Evolutionary conservation across 805 yeast genomes (phyloP), one percentile per base, ranked within the genome.

Genomic region (Zygosaccharomyces bailii): DNA sequence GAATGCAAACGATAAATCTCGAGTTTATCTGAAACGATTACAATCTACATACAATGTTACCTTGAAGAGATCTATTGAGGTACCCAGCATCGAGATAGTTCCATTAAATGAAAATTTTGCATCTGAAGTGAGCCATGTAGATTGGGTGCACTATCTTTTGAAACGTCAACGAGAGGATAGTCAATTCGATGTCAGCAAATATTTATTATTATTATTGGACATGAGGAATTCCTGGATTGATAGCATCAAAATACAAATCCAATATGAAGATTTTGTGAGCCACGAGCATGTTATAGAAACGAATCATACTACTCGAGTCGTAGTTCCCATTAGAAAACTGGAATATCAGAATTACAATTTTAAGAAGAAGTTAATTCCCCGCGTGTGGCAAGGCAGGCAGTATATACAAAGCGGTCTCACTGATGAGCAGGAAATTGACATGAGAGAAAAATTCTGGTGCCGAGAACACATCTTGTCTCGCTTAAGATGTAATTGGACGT

Each of bases 211-310:
- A 43, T 72, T 87, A 1, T 56, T 91, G 10, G 98, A 93, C 60
- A 65, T 93, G 45, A 75, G 88, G 51, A 91, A 93, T 60, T 73
- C 85, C 2, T 90, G 96, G 93, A 72, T 76, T 5, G 82, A 81
- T 39, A 74, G 75, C 21, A 63, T 78, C 46, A 53, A 58, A 6
- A 57, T 72, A 3, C 53, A 63, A 2, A 46, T 76, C 8, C 51
- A 53, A 1, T 70, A 68, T 47, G 63, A 63, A 13, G 63, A 66
- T 4, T 63, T 57, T 16, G 32, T 43, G 2, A 55, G 57, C 8
- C 47, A 49, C 4, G 45, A 49, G 2, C 41, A 52, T 34, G 43
- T 62, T 2, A 66, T 77, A 25, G 70, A 70, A 30, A 69, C 80
- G 1, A 58, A 68, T 14, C 72, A 72, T 27, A 72, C 80, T 0